A percentile compares a stretch with the other conserved stretches of the same genome.
These are phyloP conservation scores for Xylaria multiplex DNA, from an alignment of 2,329 filamentous ascomycete species.

Conservation along the genomic window DNA sequence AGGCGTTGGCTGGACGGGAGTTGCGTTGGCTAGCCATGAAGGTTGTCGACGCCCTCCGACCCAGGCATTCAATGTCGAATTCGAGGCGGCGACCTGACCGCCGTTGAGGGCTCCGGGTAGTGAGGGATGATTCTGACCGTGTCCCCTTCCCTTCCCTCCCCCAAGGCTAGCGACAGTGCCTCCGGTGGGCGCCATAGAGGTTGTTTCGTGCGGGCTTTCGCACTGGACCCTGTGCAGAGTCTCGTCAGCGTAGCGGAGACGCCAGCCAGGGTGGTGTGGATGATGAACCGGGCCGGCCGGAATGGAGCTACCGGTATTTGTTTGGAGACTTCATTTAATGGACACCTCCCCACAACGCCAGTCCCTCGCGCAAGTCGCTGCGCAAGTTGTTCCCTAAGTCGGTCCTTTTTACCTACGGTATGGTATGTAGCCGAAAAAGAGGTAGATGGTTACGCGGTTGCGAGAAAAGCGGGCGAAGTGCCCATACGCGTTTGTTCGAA, in stretches of 20 bases:
- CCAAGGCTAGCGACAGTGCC: conserved; percentile 31
- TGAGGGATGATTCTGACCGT: conserved; percentile 9
- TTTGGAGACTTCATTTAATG: conserved; percentile 16
- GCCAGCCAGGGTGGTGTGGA: conserved; percentile 24
- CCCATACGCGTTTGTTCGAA: too few relatives aligned
- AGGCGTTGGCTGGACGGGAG: conserved; percentile 47
- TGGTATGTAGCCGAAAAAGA: too few relatives aligned
- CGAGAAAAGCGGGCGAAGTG: too few relatives aligned
- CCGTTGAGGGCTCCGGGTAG: conserved; percentile 23
- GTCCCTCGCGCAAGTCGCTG: not conserved
- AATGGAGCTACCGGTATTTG: conserved; percentile 12
- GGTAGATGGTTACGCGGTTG: too few relatives aligned
- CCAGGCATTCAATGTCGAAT: conserved; percentile 55
- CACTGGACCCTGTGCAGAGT: conserved; percentile 19
- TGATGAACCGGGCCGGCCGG: conserved; percentile 20
- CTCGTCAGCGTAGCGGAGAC: conserved; percentile 31
- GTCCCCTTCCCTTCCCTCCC: conserved; percentile 14
- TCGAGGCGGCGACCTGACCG: conserved; percentile 52
- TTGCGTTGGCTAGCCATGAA: conserved; percentile 49
- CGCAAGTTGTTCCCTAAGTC: too few relatives aligned
- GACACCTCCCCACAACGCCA: conserved; percentile 10
- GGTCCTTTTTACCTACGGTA: too few relatives aligned
- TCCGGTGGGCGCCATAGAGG: conserved; percentile 43
- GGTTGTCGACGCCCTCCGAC: conserved; percentile 52
- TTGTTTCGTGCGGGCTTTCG: conserved; percentile 19